A percentile compares a stretch with the other conserved stretches of the same genome.
phyloP scores from a whole-genome alignment of 768 basidiomycete genomes.

The Lactarius sanguifluus region DNA sequence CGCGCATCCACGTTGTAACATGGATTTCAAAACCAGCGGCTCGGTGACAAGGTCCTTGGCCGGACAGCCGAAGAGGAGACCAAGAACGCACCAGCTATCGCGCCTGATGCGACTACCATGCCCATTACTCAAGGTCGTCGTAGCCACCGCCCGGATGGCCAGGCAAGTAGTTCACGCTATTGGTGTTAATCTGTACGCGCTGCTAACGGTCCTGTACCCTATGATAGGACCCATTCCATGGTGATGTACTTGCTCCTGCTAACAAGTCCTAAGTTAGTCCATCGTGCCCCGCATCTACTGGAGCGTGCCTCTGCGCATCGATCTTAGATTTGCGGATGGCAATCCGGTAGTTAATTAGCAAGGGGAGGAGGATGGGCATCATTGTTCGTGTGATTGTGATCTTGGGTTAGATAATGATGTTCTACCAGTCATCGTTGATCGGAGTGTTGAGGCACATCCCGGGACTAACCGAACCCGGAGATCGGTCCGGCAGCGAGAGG shows the following conservation, averaged over 20 bases:
- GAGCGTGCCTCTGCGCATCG: background rate
- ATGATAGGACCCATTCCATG: conserved; percentile 20
- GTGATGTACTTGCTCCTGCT: background rate
- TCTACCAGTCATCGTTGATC: background rate
- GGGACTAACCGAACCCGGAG: no score
- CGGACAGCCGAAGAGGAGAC: conserved; percentile 1
- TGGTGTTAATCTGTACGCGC: no score
- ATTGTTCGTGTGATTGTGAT: background rate
- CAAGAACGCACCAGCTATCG: background rate
- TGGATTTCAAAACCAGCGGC: background rate
- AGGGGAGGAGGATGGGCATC: background rate
- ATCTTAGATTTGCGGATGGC: no score
- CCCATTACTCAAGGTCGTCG: conserved; percentile 9
- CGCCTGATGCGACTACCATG: conserved; percentile 1
- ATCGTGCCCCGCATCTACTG: background rate
- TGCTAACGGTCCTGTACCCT: background rate
- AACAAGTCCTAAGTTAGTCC: background rate
- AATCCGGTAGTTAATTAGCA: background rate
- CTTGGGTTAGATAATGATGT: background rate
- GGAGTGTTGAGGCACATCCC: background rate
- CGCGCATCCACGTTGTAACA: background rate
- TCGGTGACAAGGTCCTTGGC: conserved; percentile 15
- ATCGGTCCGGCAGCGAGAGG: no score
- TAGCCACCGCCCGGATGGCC: conserved; percentile 9
- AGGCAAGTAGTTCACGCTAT: no score